A percentile compares a stretch with the other conserved stretches of the same genome.
phyloP scores from a whole-genome alignment of 2,329 filamentous ascomycete genomes.

The Karstenula rhodostoma region DNA sequence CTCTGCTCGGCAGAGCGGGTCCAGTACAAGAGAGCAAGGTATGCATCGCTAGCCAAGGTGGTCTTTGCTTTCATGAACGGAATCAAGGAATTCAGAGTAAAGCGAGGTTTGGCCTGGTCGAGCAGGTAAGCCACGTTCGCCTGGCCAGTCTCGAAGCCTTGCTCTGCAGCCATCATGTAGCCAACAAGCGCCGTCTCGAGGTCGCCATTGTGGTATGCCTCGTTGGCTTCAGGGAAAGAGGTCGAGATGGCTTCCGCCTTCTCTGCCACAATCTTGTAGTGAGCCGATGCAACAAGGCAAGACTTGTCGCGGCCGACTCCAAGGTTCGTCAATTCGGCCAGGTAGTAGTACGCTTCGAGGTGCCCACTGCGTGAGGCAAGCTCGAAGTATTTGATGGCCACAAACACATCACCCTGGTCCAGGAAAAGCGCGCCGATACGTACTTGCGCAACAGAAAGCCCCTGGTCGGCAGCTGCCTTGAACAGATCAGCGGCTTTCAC shows the following conservation, averaged over 20 bases:
- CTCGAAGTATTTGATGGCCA: constrained; percentile 87
- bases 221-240: constrained; percentile 82
- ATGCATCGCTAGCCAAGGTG: constrained; percentile 64
- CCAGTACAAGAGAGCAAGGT: constrained; percentile 88
- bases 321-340: constrained; percentile 84
- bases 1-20: constrained; percentile 91
- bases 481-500: constrained; percentile 78
- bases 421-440: constrained; percentile 84
- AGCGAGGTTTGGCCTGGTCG: constrained; percentile 65
- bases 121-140: constrained; percentile 89
- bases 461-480: constrained; percentile 80
- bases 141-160: constrained; percentile 88
- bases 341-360: constrained; percentile 90
- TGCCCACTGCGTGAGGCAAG: constrained; percentile 82
- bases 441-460: constrained; percentile 81
- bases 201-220: constrained; percentile 81
- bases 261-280: constrained; percentile 88
- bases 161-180: constrained; percentile 88
- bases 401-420: constrained; percentile 83
- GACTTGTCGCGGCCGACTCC: constrained; percentile 82
- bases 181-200: constrained; percentile 80
- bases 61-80: constrained; percentile 54
- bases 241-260: constrained; percentile 89
- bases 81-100: constrained; percentile 64
- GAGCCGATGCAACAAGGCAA: constrained; percentile 77